phyloP scores from a whole-genome alignment of 1,284 basidiomycete genomes.

The Inonotus obliquus region DNA sequence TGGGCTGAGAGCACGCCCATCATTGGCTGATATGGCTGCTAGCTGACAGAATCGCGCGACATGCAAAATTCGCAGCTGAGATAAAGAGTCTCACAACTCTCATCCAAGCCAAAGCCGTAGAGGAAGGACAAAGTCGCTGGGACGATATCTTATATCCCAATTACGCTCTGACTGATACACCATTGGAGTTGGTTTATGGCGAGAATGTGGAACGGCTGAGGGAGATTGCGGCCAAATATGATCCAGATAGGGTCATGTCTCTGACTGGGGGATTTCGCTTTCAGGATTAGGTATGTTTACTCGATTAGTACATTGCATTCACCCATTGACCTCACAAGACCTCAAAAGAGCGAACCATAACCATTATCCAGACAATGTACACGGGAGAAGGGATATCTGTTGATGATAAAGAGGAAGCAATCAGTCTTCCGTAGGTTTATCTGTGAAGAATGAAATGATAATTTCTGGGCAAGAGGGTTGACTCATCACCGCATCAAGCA shows the following conservation, averaged over 20 bases:
- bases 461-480: too few species aligned
- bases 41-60: background rate
- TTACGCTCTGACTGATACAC: constrained; percentile 18
- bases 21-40: background rate
- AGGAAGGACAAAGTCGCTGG: constrained; percentile 11
- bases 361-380: too few species aligned
- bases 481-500: too few species aligned
- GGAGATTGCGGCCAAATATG: constrained; percentile 7
- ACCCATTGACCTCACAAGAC: background rate
- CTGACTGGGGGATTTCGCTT: constrained; percentile 13
- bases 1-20: background rate
- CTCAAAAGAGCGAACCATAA: too few species aligned
- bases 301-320: background rate
- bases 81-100: background rate
- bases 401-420: too few species aligned
- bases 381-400: too few species aligned
- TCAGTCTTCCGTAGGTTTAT: too few species aligned
- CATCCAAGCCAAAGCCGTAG: constrained; percentile 11
- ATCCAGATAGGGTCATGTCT: constrained; percentile 9
- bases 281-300: background rate
- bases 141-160: constrained; percentile 20
- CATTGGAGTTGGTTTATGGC: constrained; percentile 20
- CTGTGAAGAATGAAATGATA: too few species aligned
- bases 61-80: background rate
- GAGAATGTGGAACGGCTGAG: constrained; percentile 8